phyloP scores from a whole-genome alignment of 2,329 filamentous ascomycete genomes.

The Graphium sp. region DNA sequence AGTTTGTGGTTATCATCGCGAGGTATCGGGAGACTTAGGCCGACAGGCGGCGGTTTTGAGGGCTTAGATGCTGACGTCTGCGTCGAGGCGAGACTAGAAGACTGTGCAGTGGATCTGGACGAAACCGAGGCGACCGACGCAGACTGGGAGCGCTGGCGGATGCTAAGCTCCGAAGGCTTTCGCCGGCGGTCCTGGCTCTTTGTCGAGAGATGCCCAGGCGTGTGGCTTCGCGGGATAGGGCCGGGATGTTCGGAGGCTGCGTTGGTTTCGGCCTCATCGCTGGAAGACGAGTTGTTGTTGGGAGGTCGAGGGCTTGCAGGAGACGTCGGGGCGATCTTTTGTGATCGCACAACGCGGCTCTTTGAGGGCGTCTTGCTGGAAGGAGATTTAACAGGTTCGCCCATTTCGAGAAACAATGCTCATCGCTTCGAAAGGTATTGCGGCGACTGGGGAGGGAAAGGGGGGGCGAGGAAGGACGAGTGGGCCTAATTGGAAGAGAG shows the following conservation, averaged over 20 bases:
- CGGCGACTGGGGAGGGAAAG: no score
- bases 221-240: slow-evolving; percentile 37
- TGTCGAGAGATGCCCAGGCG: slow-evolving; percentile 41
- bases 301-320: slow-evolving; percentile 13
- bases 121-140: slow-evolving; percentile 15
- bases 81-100: no score
- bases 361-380: slow-evolving; percentile 1
- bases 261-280: slow-evolving; percentile 17
- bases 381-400: no score
- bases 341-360: slow-evolving; percentile 25
- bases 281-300: slow-evolving; percentile 17
- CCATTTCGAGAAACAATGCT: no score
- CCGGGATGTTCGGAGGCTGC: slow-evolving; percentile 15
- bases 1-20: slow-evolving; percentile 9
- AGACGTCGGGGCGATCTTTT: slow-evolving; percentile 28
- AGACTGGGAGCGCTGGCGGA: slow-evolving; percentile 37
- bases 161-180: slow-evolving; percentile 32
- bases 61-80: slow-evolving; percentile 6
- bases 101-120: slow-evolving; percentile 7
- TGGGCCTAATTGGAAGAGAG: no score
- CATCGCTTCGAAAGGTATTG: no score
- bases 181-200: slow-evolving; percentile 35
- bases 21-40: slow-evolving; percentile 6
- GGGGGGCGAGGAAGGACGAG: no score
- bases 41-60: slow-evolving; percentile 10